phyloP scores from a whole-genome alignment of 768 basidiomycete genomes.

The Amylocystis lapponica region DNA sequence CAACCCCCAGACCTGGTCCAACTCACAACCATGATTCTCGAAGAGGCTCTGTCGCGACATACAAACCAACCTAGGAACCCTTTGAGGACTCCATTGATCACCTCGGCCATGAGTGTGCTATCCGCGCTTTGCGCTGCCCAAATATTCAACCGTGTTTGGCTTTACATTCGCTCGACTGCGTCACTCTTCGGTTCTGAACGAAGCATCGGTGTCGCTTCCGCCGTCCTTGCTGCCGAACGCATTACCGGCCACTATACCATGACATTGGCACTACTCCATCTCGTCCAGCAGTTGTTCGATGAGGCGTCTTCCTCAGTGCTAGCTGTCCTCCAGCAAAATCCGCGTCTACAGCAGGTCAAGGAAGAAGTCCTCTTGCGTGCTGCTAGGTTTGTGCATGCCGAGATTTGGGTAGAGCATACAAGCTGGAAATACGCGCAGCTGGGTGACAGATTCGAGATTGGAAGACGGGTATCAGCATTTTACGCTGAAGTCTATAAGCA shows the following conservation, averaged over 20 bases:
- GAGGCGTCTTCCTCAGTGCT: constrained; percentile 58
- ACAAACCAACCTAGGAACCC: constrained; percentile 31
- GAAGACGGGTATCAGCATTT: constrained; percentile 55
- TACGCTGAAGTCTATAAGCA: constrained; percentile 65
- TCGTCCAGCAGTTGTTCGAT: constrained; percentile 69
- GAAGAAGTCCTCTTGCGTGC: constrained; percentile 82
- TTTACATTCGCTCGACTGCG: constrained; percentile 76
- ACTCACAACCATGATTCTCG: constrained; percentile 74
- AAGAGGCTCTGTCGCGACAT: constrained; percentile 62
- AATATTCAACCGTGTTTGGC: constrained; percentile 75
- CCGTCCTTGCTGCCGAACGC: constrained; percentile 65
- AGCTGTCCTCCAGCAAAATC: constrained; percentile 45
- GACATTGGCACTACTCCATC: constrained; percentile 72
- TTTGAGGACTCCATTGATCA: constrained; percentile 59
- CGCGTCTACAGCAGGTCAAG: constrained; percentile 65
- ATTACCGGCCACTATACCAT: constrained; percentile 73
- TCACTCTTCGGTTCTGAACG: constrained; percentile 69
- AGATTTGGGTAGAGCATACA: constrained; percentile 83
- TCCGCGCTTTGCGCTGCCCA: constrained; percentile 71
- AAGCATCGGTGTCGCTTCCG: constrained; percentile 49
- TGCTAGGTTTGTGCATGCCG: constrained; percentile 70
- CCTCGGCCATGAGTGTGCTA: constrained; percentile 78
- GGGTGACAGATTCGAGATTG: constrained; percentile 81
- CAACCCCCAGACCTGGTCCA: constrained; percentile 71
- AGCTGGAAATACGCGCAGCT: constrained; percentile 84